Evolutionary conservation across 495 filamentous ascomycete species (phyloP).

Genomic region (Hypoxylon crocopeplum): DNA sequence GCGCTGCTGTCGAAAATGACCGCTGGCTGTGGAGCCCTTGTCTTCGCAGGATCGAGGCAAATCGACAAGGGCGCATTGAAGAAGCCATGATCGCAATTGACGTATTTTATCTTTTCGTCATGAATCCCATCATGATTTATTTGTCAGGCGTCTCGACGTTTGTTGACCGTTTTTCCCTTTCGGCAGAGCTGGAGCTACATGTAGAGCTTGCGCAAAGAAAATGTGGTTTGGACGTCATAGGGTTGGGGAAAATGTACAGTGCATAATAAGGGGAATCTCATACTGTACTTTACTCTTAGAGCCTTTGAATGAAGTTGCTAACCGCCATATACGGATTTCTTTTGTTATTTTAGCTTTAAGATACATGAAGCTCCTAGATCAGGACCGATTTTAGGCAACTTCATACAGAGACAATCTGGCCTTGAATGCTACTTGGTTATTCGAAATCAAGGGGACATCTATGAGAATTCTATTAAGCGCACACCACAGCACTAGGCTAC

Average conservation of each 20-base stretch:
- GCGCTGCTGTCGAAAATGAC: slow-evolving; percentile 3
- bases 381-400: too few relatives aligned
- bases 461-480: neutral
- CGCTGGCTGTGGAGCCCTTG: slow-evolving; percentile 13
- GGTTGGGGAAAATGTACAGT: slow-evolving; percentile 19
- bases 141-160: neutral
- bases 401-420: too few relatives aligned
- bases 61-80: slow-evolving; percentile 26
- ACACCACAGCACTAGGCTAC: too few relatives aligned
- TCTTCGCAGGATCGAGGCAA: slow-evolving; percentile 19
- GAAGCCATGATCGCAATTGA: slow-evolving; percentile 33
- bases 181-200: slow-evolving; percentile 1
- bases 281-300: too few relatives aligned
- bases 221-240: slow-evolving; percentile 36
- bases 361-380: too few relatives aligned
- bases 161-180: neutral
- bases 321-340: too few relatives aligned
- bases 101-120: slow-evolving; percentile 6
- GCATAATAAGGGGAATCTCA: neutral
- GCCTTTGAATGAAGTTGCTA: too few relatives aligned
- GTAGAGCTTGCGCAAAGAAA: slow-evolving; percentile 30
- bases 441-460: too few relatives aligned
- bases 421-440: too few relatives aligned
- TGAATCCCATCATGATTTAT: slow-evolving; percentile 28
- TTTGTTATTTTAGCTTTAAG: too few relatives aligned